phyloP scores from a whole-genome alignment of 2,329 filamentous ascomycete genomes.

The Colletotrichum eleusines region DNA sequence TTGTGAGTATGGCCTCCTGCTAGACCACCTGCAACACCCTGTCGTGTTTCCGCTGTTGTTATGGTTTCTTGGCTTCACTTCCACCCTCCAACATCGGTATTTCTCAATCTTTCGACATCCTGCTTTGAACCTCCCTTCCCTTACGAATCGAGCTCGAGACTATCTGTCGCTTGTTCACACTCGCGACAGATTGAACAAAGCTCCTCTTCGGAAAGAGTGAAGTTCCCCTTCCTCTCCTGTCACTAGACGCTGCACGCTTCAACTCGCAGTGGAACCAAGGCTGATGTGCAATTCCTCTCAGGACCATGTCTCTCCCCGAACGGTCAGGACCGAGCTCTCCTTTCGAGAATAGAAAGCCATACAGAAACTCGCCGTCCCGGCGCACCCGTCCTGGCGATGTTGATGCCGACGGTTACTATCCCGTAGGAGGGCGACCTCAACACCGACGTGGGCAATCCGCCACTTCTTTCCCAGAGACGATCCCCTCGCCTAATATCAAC shows the following conservation, averaged over 20 bases:
- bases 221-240: conserved; percentile 27
- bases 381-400: conserved; percentile 75
- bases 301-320: conserved; percentile 72
- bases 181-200: conserved; percentile 27
- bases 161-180: conserved; percentile 24
- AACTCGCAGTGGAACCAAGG: neutral
- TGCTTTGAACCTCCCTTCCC: conserved; percentile 5
- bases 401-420: conserved; percentile 71
- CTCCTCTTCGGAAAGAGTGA: conserved; percentile 42
- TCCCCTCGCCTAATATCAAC: conserved; percentile 65
- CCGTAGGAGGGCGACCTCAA: conserved; percentile 55
- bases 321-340: conserved; percentile 74
- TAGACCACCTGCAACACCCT: conserved; percentile 27
- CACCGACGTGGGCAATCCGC: conserved; percentile 69
- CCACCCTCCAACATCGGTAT: conserved; percentile 4
- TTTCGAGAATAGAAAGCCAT: conserved; percentile 72
- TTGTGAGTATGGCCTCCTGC: conserved; percentile 41
- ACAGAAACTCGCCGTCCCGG: conserved; percentile 76
- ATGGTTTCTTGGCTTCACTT: conserved; percentile 15
- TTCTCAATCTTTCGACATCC: conserved; percentile 7
- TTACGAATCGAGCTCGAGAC: conserved; percentile 18
- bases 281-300: conserved; percentile 45
- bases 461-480: conserved; percentile 70
- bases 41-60: conserved; percentile 26
- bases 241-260: conserved; percentile 10